A percentile compares a stretch with the other conserved stretches of the same genome.
These are phyloP conservation scores for Funneliformis mosseae DNA, from an alignment of 192 early-diverging fungal genomes.

Conservation along the genomic window DNA sequence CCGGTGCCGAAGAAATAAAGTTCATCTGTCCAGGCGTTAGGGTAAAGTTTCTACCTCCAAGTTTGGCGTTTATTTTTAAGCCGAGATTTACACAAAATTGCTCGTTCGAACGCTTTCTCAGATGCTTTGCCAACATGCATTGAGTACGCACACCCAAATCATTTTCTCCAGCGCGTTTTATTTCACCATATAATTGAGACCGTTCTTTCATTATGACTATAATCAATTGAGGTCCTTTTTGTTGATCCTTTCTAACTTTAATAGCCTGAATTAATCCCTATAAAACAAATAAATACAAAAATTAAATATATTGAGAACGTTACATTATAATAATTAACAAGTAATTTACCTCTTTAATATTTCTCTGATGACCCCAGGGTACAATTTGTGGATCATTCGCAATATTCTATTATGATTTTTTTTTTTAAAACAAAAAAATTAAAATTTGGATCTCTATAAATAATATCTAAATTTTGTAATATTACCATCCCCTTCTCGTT, in stretches of 20 bases:
- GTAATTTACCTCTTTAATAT: not conserved
- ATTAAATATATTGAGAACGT: not conserved
- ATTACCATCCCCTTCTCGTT: not conserved
- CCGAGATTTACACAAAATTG: conserved; percentile 16
- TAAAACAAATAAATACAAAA: not conserved
- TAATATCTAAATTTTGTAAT: not conserved
- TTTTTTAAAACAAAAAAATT: too few species aligned
- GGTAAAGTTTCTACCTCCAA: not conserved
- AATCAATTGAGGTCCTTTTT: not conserved
- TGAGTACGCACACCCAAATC: not conserved
- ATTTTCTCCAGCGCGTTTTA: not conserved
- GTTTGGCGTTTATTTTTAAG: not conserved
- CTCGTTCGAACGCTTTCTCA: not conserved
- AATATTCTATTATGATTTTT: not conserved
- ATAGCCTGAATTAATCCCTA: not conserved
- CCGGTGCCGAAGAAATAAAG: not conserved
- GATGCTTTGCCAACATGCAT: not conserved
- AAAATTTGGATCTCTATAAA: not conserved
- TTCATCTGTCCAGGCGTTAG: not conserved
- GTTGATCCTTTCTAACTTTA: not conserved
- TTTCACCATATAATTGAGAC: not conserved
- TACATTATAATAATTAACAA: not conserved
- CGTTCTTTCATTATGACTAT: not conserved
- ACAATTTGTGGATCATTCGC: not conserved
- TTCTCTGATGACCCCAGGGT: not conserved